Evolutionary conservation across 495 filamentous ascomycete genomes (phyloP), one percentile per base, ranked within the genome.

Genomic region (Annulohypoxylon bovei): DNA sequence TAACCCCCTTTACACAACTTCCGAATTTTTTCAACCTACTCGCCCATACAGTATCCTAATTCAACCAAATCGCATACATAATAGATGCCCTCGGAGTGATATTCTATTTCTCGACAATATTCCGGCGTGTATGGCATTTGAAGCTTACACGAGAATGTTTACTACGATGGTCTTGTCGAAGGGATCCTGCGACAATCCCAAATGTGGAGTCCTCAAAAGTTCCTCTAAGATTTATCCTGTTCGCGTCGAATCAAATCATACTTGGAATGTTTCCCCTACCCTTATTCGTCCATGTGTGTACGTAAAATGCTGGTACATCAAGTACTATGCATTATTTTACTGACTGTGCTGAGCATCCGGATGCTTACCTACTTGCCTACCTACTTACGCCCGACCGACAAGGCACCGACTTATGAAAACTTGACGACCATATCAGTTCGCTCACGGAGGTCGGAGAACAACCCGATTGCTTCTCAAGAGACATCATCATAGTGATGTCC

Each of bases 151-250:
- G 7, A 44, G 27, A 8, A 46, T 53, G 28, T 62, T 56, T 46
- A 33, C 32, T 39, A 56, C 18, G 7, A 25, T 47, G 47, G 30
- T 18, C 25, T 50, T 49, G 40, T 60, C 8, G 20, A 57, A 23
- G 25, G n/a, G 25, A 67, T 61, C 58, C 59, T 68, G 64, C 65
- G 64, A 68, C 37, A 56, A 60, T 44, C 60, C 65, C 46, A 47
- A 65, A 28, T 61, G 70, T 68, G 70, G 70, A 72, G 70, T 68
- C 32, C 25, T 42, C 23, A 23, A 50, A 60, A 55, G 58, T 63
- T 50, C 59, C 23, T 65, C 54, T 65, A 65, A 35, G 30, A 40
- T 59, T 12, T 14, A 63, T 65, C 8, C 11, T 64, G 8, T 63
- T 63, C 39, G 25, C 64, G 39, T 39, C 54, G 32, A 67, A 65